These are phyloP conservation scores for Drechslera avenae DNA, from an alignment of 2,329 filamentous ascomycete genomes.

Conservation along the genomic window DNA sequence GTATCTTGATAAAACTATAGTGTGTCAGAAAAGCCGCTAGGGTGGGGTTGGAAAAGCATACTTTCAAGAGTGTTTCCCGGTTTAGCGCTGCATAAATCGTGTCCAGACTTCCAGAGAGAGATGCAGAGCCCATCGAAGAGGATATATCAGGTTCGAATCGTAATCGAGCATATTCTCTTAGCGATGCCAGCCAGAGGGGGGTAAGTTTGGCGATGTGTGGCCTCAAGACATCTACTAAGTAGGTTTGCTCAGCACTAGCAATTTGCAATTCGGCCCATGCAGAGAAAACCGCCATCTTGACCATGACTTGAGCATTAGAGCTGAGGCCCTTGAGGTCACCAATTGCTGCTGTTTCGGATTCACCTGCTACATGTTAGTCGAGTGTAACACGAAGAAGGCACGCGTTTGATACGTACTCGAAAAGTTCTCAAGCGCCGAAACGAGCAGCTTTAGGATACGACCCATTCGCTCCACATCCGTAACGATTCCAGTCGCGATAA, in stretches of 20 bases:
- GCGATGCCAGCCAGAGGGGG: constrained; percentile 89
- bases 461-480: constrained; percentile 99
- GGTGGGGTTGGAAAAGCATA: constrained; percentile 30
- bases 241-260: constrained; percentile 88
- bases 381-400: constrained; percentile 1
- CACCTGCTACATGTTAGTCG: constrained; percentile 50
- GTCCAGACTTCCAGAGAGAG: constrained; percentile 83
- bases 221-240: constrained; percentile 84
- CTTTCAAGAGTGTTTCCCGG: constrained; percentile 83
- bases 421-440: constrained; percentile 90
- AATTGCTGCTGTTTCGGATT: constrained; percentile 81
- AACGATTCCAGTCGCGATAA: constrained; percentile 95
- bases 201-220: constrained; percentile 90
- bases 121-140: constrained; percentile 80
- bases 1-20: constrained; percentile 88
- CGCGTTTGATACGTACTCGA: constrained; percentile 58
- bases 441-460: constrained; percentile 90
- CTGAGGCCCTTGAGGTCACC: constrained; percentile 91
- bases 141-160: constrained; percentile 98
- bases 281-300: constrained; percentile 95
- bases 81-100: constrained; percentile 95
- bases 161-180: constrained; percentile 90
- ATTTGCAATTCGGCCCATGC: constrained; percentile 98
- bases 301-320: constrained; percentile 97
- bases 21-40: constrained; percentile 12